Evolutionary conservation across 306 rosid genomes (phyloP).

Genomic region (Castanea crenata): DNA sequence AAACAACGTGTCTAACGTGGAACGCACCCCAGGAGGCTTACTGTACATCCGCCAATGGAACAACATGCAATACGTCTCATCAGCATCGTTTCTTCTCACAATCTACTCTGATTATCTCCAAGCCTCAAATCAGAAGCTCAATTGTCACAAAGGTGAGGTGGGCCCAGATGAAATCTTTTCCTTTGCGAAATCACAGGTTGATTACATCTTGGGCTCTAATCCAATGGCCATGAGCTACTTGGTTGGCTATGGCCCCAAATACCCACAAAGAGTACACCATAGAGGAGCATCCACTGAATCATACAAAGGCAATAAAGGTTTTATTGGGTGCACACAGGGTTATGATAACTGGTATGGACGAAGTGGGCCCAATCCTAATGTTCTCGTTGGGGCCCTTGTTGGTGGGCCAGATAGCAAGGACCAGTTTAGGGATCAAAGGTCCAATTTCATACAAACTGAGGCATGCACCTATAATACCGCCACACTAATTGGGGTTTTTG

Average conservation of each 20-base stretch:
- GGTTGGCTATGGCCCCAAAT: conserved; percentile 55
- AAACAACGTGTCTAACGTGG: conserved; percentile 50
- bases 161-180: conserved; percentile 35
- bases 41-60: conserved; percentile 77
- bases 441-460: conserved; percentile 64
- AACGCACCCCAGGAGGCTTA: conserved; percentile 79
- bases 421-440: conserved; percentile 53
- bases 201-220: conserved; percentile 79
- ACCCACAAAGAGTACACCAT: conserved; percentile 65
- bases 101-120: conserved; percentile 55
- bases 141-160: conserved; percentile 36
- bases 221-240: conserved; percentile 69
- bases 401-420: conserved; percentile 75
- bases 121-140: conserved; percentile 39
- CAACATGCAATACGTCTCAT: conserved; percentile 75
- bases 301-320: conserved; percentile 38
- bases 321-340: conserved; percentile 83
- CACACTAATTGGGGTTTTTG: conserved; percentile 67
- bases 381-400: conserved; percentile 64
- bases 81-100: conserved; percentile 63
- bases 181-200: conserved; percentile 71
- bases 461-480: conserved; percentile 91
- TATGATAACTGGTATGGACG: conserved; percentile 63
- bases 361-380: conserved; percentile 52
- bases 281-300: conserved; percentile 83